A percentile compares a stretch with the other conserved stretches of the same genome.
These are phyloP conservation scores for Pyrus bretschneideri DNA, from an alignment of 306 rosid species.

Conservation along the genomic window DNA sequence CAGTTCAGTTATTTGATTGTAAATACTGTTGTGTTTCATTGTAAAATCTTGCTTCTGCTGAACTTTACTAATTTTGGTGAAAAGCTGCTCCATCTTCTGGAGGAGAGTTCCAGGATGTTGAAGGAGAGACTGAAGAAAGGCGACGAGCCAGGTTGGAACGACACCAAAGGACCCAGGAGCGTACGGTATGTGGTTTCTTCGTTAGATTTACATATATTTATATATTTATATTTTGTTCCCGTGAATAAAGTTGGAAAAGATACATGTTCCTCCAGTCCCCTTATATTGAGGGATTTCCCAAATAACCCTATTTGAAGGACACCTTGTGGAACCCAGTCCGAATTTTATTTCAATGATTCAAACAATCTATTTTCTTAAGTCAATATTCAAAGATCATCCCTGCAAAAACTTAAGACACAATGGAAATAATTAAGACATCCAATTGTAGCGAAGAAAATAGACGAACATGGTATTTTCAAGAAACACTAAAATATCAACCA, in stretches of 20 bases:
- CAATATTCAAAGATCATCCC: neutral
- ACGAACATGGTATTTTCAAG: neutral
- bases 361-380: neutral
- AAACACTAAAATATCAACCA: neutral
- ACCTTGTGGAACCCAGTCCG: neutral
- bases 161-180: conserved; percentile 77
- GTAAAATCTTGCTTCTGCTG: conserved; percentile 14
- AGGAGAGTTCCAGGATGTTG: conserved; percentile 67
- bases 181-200: conserved; percentile 55
- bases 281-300: neutral
- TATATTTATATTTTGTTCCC: neutral
- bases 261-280: neutral
- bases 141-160: conserved; percentile 93
- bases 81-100: conserved; percentile 66
- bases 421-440: too few relatives aligned
- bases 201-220: neutral
- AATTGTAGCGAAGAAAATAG: neutral
- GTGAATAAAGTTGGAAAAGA: neutral
- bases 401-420: neutral
- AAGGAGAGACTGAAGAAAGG: conserved; percentile 94
- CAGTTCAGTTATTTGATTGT: conserved; percentile 2
- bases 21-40: conserved; percentile 7
- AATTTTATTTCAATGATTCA: neutral
- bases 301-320: too few relatives aligned
- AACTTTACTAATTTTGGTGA: conserved; percentile 24